Base-by-base conservation (phyloP, 2,329 filamentous ascomycete species). In the Fulvia fulva region DNA sequence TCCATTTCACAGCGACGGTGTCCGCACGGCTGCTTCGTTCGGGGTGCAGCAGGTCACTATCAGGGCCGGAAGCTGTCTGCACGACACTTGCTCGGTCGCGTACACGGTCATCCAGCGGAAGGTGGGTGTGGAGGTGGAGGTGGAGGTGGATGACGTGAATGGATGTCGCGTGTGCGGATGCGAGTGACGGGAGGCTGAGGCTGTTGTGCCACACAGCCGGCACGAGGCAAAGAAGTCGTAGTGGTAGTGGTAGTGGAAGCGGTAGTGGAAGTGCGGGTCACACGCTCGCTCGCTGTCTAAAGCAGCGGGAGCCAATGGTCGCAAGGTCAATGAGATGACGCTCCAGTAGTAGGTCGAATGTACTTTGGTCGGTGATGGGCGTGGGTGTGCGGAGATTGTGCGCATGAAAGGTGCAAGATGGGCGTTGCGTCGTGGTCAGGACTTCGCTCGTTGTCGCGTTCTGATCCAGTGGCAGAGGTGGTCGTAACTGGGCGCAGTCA, bases 41-140 rank as follows among this genome's bases (percentile, higher is more conserved):
- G 2, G 7, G 19, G 14, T 12, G 34, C 23, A 12, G 28, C 30
- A 37, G 11, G 49, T 19, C 23, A 22, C 41, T 54, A 46, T 34
- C 43, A 53, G 52, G 45, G 53, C 53, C 37, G 53, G 45, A 26
- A n/a, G 19, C 14, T 22, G 49, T 19, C 25, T 22, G n/a, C n/a
- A n/a, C n/a, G n/a, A n/a, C n/a, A n/a, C n/a, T n/a, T n/a, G n/a
- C n/a, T 43, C 19, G 32, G 16, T 22, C 44, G 28, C 50, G 55
- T 57, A 28, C 22, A 51, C 22, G 26, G 49, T 53, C 55, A 57
- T 57, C 37, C 55, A 50, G 55, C 23, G 55, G 41, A 23, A 7
- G 7, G 32, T 44, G 16, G 45, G 8, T 19, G 3, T 21, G 16
- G 8, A 19, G 37, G 23, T 30, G 34, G 37, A 16, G 19, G 28